Evolutionary conservation across 495 filamentous ascomycete species (phyloP).

Genomic region (Penicillium pancosmium): DNA sequence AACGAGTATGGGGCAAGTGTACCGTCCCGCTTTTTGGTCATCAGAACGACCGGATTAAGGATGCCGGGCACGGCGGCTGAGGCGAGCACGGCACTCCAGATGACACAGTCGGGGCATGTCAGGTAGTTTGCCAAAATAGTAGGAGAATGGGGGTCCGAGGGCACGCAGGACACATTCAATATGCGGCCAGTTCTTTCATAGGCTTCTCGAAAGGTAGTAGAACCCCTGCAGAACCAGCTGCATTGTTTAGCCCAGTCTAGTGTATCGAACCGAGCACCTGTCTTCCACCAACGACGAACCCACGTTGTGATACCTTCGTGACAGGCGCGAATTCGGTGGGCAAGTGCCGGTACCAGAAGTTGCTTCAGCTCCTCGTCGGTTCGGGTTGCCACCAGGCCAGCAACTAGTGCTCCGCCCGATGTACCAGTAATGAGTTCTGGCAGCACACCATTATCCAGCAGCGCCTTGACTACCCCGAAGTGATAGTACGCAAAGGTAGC

Average conservation of each 20-base stretch:
- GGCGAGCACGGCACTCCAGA: slow-evolving; percentile 95
- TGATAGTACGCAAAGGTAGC: slow-evolving; percentile 97
- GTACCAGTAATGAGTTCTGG: slow-evolving; percentile 96
- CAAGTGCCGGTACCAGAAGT: slow-evolving; percentile 82
- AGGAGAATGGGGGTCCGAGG: slow-evolving; percentile 91
- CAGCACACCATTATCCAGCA: slow-evolving; percentile 82
- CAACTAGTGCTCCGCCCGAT: slow-evolving; percentile 89
- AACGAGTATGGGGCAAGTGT: slow-evolving; percentile 84
- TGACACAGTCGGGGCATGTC: slow-evolving; percentile 93
- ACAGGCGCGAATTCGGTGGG: slow-evolving; percentile 83
- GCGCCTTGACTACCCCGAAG: slow-evolving; percentile 88
- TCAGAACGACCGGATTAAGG: slow-evolving; percentile 91
- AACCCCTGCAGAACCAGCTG: slow-evolving; percentile 87
- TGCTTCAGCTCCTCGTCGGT: slow-evolving; percentile 88
- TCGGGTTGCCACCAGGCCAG: slow-evolving; percentile 82
- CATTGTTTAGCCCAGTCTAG: slow-evolving; percentile 86
- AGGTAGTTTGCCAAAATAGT: slow-evolving; percentile 92
- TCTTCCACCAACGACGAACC: slow-evolving; percentile 83
- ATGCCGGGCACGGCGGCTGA: slow-evolving; percentile 97
- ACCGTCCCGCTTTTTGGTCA: slow-evolving; percentile 85
- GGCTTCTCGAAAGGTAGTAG: slow-evolving; percentile 91
- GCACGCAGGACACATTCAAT: slow-evolving; percentile 95
- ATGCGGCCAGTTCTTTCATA: slow-evolving; percentile 94
- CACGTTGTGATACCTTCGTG: slow-evolving; percentile 75
- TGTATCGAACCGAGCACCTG: slow-evolving; percentile 91